A percentile compares a stretch with the other conserved stretches of the same genome.
Evolutionary conservation across 1,139 yeast species (phyloP).

Genomic region (Pichia norvegensis): DNA sequence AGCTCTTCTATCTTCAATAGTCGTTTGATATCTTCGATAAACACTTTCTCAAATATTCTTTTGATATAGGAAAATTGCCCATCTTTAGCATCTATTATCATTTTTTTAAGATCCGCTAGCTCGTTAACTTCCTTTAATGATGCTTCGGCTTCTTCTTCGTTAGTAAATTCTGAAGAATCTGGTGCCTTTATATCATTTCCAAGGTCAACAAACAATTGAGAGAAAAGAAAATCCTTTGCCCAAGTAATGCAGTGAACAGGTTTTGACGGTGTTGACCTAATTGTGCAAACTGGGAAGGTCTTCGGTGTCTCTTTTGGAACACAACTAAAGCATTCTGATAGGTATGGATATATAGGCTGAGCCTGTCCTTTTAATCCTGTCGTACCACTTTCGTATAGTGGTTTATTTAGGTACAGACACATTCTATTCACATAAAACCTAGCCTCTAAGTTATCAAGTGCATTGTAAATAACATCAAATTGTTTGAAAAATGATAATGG

Average conservation of each 20-base stretch:
- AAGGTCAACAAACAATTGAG: slow-evolving; percentile 66
- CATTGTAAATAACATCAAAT: slow-evolving; percentile 78
- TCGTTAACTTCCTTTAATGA: slow-evolving; percentile 72
- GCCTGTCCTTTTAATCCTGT: slow-evolving; percentile 92
- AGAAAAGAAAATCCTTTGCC: slow-evolving; percentile 88
- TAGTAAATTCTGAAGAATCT: slow-evolving; percentile 48
- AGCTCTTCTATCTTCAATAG: slow-evolving; percentile 62
- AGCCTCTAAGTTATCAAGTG: slow-evolving; percentile 90
- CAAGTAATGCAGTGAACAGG: slow-evolving; percentile 96
- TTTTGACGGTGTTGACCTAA: slow-evolving; percentile 91
- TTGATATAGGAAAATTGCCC: slow-evolving; percentile 28
- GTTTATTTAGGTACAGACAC: slow-evolving; percentile 64
- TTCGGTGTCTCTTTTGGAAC: slow-evolving; percentile 81
- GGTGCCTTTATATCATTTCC: slow-evolving; percentile 23
- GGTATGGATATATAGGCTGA: slow-evolving; percentile 78
- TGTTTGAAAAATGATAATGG: slow-evolving; percentile 75
- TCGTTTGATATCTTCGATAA: slow-evolving; percentile 64
- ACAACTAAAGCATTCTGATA: slow-evolving; percentile 92
- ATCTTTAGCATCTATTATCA: slow-evolving; percentile 29
- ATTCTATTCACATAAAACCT: slow-evolving; percentile 81
- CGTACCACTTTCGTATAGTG: slow-evolving; percentile 90
- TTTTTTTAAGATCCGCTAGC: slow-evolving; percentile 51
- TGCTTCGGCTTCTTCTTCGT: slow-evolving; percentile 59
- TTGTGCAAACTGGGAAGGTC: slow-evolving; percentile 92
- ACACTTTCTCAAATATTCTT: slow-evolving; percentile 49